phyloP scores from a whole-genome alignment of 306 rosid species.

The Gastrolobium bilobum region DNA sequence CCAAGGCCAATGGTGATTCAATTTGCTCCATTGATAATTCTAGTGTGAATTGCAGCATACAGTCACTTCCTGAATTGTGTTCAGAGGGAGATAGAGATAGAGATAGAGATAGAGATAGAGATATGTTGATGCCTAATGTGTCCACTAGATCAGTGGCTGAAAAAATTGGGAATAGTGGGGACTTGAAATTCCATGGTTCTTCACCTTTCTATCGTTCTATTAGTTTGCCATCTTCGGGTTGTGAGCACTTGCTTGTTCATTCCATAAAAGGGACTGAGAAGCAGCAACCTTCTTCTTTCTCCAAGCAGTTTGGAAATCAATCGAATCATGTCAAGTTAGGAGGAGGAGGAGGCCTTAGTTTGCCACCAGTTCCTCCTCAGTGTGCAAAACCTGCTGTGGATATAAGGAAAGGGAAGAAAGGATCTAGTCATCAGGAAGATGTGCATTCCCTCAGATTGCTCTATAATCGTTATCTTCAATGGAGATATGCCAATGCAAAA shows the following conservation, averaged over 20 bases:
- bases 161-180: conserved; percentile 54
- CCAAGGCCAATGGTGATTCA: conserved; percentile 44
- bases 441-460: conserved; percentile 68
- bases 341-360: conserved; percentile 45
- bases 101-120: conserved; percentile 1
- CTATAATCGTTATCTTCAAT: conserved; percentile 76
- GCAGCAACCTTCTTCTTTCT: conserved; percentile 43
- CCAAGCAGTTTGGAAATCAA: conserved; percentile 48
- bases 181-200: conserved; percentile 54
- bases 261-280: conserved; percentile 57
- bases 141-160: conserved; percentile 57
- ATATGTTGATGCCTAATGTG: conserved; percentile 58
- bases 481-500: conserved; percentile 83
- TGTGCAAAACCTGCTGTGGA: conserved; percentile 58
- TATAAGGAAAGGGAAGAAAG: conserved; percentile 70
- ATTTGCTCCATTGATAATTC: conserved; percentile 50
- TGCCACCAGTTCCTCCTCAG: conserved; percentile 77
- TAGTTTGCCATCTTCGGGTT: conserved; percentile 51
- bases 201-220: conserved; percentile 64
- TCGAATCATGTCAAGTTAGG: conserved; percentile 56
- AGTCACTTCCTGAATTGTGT: conserved; percentile 74
- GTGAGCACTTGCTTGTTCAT: conserved; percentile 45
- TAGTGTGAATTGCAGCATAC: conserved; percentile 50
- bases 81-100: conserved; percentile 51
- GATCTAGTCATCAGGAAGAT: conserved; percentile 71